These are phyloP conservation scores for Linnemannia elongata DNA, from an alignment of 192 early-diverging fungal species.

Conservation along the genomic window DNA sequence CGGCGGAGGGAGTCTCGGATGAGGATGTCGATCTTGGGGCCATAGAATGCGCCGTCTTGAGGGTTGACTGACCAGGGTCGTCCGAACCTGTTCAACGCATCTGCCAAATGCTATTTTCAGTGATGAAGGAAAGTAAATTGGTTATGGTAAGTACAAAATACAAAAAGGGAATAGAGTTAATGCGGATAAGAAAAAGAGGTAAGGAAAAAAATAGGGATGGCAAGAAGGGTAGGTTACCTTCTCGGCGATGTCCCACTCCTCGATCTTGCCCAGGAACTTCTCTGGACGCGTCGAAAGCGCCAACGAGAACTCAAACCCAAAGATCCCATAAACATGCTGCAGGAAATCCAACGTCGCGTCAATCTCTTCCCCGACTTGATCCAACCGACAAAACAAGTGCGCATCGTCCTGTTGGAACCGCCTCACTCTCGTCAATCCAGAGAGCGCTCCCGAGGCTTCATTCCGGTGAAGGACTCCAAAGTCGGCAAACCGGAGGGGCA, in stretches of 20 bases:
- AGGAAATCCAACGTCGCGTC: slow-evolving; percentile 89
- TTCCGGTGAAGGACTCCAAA: slow-evolving; percentile 98
- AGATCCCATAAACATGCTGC: slow-evolving; percentile 89
- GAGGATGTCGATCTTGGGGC: slow-evolving; percentile 98
- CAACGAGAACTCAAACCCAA: slow-evolving; percentile 95
- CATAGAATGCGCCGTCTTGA: slow-evolving; percentile 99
- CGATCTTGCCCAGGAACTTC: slow-evolving; percentile 91
- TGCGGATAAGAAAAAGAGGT: neutral
- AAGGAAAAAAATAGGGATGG: neutral
- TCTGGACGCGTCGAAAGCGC: slow-evolving; percentile 97
- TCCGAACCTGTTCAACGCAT: slow-evolving; percentile 85
- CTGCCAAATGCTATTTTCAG: slow-evolving; percentile 62
- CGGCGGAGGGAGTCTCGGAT: slow-evolving; percentile 94
- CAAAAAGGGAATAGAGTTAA: neutral
- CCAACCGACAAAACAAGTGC: slow-evolving; percentile 94
- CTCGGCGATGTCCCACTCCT: slow-evolving; percentile 94
- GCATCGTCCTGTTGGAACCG: slow-evolving; percentile 99
- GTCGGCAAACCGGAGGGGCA: slow-evolving; percentile 97
- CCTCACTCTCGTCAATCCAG: slow-evolving; percentile 95
- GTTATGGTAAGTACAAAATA: neutral
- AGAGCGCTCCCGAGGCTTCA: slow-evolving; percentile 92
- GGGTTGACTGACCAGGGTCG: slow-evolving; percentile 88
- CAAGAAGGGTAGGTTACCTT: slow-evolving; percentile 44
- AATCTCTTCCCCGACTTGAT: slow-evolving; percentile 91
- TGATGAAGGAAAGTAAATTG: neutral